Evolutionary conservation across 2,329 filamentous ascomycete genomes (phyloP).

Genomic region (Alternaria arbusti): DNA sequence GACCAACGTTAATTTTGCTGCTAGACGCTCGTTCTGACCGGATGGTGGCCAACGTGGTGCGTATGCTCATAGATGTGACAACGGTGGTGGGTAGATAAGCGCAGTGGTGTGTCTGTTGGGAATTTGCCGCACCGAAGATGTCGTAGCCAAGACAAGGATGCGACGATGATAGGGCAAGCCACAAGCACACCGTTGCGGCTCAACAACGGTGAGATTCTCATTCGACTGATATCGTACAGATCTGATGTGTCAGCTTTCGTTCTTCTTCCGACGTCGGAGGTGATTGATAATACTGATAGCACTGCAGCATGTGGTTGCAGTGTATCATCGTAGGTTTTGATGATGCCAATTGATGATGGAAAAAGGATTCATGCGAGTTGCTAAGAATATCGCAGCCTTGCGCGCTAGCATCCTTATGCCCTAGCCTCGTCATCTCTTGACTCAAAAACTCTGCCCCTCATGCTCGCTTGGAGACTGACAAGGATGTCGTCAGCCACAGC

Average conservation of each 20-base stretch:
- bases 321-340: neutral
- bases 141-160: conserved; percentile 1
- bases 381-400: conserved; percentile 6
- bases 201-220: conserved; percentile 15
- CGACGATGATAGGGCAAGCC: conserved; percentile 2
- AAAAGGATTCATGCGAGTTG: neutral
- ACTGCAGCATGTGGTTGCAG: neutral
- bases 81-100: conserved; percentile 6
- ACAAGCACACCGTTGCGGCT: conserved; percentile 13
- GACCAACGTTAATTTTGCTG: neutral
- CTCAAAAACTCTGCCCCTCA: conserved; percentile 13
- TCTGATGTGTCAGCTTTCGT: conserved; percentile 4
- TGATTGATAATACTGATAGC: neutral
- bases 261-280: neutral
- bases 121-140: conserved; percentile 15
- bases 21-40: neutral
- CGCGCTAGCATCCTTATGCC: neutral
- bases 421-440: neutral
- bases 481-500: neutral
- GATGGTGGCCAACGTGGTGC: conserved; percentile 2
- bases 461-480: conserved; percentile 11
- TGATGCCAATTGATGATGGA: neutral
- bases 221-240: conserved; percentile 1
- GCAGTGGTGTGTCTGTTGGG: conserved; percentile 15
- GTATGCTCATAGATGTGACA: neutral